phyloP scores from a whole-genome alignment of 177 flowering plant species.

The Tripterygium wilfordii region DNA sequence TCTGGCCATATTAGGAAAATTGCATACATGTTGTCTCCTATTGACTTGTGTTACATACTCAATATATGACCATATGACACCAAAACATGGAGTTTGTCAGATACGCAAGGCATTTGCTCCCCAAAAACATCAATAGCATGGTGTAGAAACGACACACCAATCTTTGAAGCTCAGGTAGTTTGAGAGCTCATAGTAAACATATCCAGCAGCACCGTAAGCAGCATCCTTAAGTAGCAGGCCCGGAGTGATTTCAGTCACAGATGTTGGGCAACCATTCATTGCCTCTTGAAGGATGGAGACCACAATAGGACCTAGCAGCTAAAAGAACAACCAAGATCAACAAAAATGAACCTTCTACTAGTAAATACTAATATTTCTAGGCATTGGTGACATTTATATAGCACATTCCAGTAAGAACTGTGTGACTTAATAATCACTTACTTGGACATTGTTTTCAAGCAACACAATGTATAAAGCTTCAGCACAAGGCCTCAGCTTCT shows the following conservation, averaged over 20 bases:
- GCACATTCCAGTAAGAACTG: too few relatives aligned
- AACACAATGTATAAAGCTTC: slow-evolving; percentile 93
- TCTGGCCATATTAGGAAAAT: too few relatives aligned
- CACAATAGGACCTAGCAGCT: slow-evolving; percentile 93
- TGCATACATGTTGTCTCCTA: too few relatives aligned
- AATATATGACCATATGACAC: too few relatives aligned
- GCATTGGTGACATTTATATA: too few relatives aligned
- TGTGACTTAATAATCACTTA: too few relatives aligned
- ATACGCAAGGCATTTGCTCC: too few relatives aligned
- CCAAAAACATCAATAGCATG: too few relatives aligned
- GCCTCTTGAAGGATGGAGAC: slow-evolving; percentile 94
- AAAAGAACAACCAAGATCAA: slow-evolving; percentile 21
- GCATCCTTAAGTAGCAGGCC: slow-evolving; percentile 97
- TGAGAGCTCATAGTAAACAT: slow-evolving; percentile 92
- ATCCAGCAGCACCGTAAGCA: slow-evolving; percentile 94
- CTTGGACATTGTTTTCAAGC: slow-evolving; percentile 87
- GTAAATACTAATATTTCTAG: too few relatives aligned
- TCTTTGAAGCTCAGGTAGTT: slow-evolving; percentile 86
- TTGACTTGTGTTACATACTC: too few relatives aligned
- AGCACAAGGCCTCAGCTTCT: slow-evolving; percentile 95
- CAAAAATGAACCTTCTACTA: too few relatives aligned
- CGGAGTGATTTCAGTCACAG: slow-evolving; percentile 70
- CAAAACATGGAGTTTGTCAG: too few relatives aligned
- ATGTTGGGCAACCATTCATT: slow-evolving; percentile 77
- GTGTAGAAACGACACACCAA: slow-evolving; percentile 43